A percentile compares a stretch with the other conserved stretches of the same genome.
These are phyloP conservation scores for Adansonia digitata DNA, from an alignment of 345 rosid genomes.

Conservation along the genomic window DNA sequence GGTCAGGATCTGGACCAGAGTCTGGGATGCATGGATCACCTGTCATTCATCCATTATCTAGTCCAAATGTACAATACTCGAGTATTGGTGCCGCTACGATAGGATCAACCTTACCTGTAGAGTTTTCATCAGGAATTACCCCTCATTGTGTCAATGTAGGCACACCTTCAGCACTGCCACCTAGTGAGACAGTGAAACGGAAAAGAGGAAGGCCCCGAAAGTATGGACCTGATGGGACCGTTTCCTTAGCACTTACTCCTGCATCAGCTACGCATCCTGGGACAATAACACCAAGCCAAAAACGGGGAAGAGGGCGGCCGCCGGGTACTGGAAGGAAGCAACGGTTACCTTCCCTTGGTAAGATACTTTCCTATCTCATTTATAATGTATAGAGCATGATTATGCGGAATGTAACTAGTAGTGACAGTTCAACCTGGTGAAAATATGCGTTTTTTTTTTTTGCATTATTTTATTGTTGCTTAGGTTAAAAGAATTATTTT, in stretches of 20 bases:
- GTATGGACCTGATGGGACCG: conserved; percentile 73
- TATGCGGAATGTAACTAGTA: neutral
- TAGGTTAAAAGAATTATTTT: neutral
- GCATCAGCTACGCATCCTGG: conserved; percentile 51
- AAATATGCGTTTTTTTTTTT: neutral
- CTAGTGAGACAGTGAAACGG: conserved; percentile 59
- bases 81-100: conserved; percentile 42
- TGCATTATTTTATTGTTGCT: neutral
- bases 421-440: neutral
- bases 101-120: conserved; percentile 46
- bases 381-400: conserved; percentile 1
- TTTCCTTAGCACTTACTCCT: conserved; percentile 71
- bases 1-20: conserved; percentile 55
- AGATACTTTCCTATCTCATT: conserved; percentile 5
- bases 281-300: conserved; percentile 49
- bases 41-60: conserved; percentile 46
- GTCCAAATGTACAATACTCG: conserved; percentile 47
- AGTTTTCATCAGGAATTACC: conserved; percentile 46
- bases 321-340: conserved; percentile 84
- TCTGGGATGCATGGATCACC: conserved; percentile 59
- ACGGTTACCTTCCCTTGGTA: conserved; percentile 63
- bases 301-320: conserved; percentile 91
- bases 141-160: conserved; percentile 53
- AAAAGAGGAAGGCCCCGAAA: conserved; percentile 92
- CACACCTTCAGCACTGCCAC: conserved; percentile 36